Conservation (phyloP, 208 protist species). For the Leishmania aethiopica region DNA sequence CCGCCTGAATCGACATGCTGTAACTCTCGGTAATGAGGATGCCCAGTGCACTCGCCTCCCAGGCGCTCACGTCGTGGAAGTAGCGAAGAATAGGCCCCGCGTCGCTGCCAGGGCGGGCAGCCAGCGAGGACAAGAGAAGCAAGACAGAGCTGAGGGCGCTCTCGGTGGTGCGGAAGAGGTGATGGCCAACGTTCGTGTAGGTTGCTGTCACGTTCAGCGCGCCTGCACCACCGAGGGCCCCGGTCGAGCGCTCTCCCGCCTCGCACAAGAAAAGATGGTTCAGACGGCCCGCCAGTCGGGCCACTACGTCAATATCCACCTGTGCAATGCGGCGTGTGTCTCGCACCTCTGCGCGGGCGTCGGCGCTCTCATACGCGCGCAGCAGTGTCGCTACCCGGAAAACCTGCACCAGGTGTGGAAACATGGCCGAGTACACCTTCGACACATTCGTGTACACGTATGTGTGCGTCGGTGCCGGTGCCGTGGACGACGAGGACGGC, state of each 20-base stretch:
- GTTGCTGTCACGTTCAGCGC: conserved; percentile 23
- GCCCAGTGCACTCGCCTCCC: conserved; percentile 57
- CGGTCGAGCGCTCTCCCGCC: conserved; percentile 22
- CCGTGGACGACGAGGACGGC: conserved; percentile 7
- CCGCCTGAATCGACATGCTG: conserved; percentile 34
- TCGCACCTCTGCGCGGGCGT: conserved; percentile 34
- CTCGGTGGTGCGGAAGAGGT: conserved; percentile 45
- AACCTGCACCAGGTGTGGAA: conserved; percentile 30
- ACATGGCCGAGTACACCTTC: conserved; percentile 31
- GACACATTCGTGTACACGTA: background rate
- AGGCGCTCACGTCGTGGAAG: conserved; percentile 46
- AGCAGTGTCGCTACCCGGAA: conserved; percentile 37
- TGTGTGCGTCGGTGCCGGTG: background rate
- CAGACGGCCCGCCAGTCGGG: conserved; percentile 37
- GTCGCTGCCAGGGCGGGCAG: conserved; percentile 41
- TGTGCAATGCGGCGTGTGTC: conserved; percentile 37
- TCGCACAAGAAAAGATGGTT: conserved; percentile 25
- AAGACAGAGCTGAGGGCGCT: conserved; percentile 27
- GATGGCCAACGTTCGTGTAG: conserved; percentile 37
- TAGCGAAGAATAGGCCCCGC: conserved; percentile 45
- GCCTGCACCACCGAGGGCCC: background rate
- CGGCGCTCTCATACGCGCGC: conserved; percentile 43
- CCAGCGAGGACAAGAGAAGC: conserved; percentile 41
- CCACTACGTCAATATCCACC: conserved; percentile 49
- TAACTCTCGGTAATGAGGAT: conserved; percentile 52